phyloP scores from a whole-genome alignment of 352 stramenopile species.

The Elongisporangium prolatum region DNA sequence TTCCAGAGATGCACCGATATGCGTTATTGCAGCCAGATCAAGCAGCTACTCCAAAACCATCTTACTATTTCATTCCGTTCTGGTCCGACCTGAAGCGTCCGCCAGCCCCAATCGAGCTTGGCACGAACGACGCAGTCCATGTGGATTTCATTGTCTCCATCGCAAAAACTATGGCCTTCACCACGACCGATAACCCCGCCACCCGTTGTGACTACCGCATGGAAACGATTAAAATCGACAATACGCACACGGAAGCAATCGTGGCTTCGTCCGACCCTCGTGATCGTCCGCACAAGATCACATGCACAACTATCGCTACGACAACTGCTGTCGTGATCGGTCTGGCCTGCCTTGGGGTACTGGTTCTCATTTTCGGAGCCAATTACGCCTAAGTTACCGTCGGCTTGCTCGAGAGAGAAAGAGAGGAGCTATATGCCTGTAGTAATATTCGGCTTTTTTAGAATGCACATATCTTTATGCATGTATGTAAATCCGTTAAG shows the following conservation, averaged over 20 bases:
- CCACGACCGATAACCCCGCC: constrained; percentile 45
- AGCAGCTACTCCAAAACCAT: constrained; percentile 96
- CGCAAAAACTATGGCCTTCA: constrained; percentile 91
- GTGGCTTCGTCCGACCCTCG: constrained; percentile 96
- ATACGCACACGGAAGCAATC: constrained; percentile 98
- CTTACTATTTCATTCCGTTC: constrained; percentile 96
- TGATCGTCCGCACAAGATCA: constrained; percentile 98
- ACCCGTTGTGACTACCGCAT: constrained; percentile 90
- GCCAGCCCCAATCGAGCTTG: constrained; percentile 93
- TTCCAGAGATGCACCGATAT: too few relatives aligned
- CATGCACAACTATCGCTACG: constrained; percentile 98
- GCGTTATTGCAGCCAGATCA: constrained; percentile 98
- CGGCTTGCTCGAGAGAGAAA: not conserved
- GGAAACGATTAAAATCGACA: constrained; percentile 96
- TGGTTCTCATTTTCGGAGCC: constrained; percentile 98
- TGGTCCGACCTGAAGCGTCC: constrained; percentile 98
- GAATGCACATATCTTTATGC: not conserved
- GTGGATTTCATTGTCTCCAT: constrained; percentile 95
- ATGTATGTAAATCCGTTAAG: not conserved
- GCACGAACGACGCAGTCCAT: constrained; percentile 88
- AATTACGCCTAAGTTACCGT: constrained; percentile 90
- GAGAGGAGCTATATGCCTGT: too few relatives aligned
- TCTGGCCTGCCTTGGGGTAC: constrained; percentile 97
- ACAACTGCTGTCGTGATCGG: constrained; percentile 98
- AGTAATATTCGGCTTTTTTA: too few relatives aligned